Conservation (phyloP, 345 rosid genomes). For the Theobroma cacao region DNA sequence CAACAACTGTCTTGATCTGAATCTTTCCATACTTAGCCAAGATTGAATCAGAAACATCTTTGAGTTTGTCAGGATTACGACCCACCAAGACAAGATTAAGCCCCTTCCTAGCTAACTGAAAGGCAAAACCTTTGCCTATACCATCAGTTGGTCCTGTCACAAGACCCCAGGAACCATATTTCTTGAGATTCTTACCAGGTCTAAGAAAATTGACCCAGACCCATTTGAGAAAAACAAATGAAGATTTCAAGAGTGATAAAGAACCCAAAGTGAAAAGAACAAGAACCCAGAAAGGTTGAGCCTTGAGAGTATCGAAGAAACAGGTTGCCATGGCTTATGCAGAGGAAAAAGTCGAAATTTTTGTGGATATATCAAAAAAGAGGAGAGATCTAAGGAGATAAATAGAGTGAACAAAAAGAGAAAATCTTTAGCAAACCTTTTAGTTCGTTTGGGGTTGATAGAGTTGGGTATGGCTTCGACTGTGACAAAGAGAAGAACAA, state of each 20-base stretch:
- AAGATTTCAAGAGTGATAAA: slow-evolving; percentile 42
- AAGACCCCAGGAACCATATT: slow-evolving; percentile 96
- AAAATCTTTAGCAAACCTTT: background rate
- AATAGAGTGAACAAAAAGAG: background rate
- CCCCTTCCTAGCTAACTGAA: slow-evolving; percentile 71
- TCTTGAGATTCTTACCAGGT: slow-evolving; percentile 74
- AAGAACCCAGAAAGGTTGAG: slow-evolving; percentile 8
- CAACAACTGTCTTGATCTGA: slow-evolving; percentile 66
- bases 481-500: background rate
- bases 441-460: background rate
- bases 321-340: background rate
- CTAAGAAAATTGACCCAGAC: slow-evolving; percentile 81
- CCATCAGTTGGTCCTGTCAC: slow-evolving; percentile 95
- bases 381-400: background rate
- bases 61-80: slow-evolving; percentile 66
- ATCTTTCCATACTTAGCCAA: slow-evolving; percentile 39
- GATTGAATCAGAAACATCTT: slow-evolving; percentile 61
- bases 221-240: slow-evolving; percentile 49
- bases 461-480: background rate
- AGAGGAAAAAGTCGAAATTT: background rate
- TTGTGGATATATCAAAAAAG: background rate
- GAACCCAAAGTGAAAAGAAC: slow-evolving; percentile 45
- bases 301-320: background rate
- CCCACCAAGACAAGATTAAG: slow-evolving; percentile 83
- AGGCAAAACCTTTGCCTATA: slow-evolving; percentile 86